phyloP scores from a whole-genome alignment of 306 rosid genomes.

The Dicorynia guianensis region DNA sequence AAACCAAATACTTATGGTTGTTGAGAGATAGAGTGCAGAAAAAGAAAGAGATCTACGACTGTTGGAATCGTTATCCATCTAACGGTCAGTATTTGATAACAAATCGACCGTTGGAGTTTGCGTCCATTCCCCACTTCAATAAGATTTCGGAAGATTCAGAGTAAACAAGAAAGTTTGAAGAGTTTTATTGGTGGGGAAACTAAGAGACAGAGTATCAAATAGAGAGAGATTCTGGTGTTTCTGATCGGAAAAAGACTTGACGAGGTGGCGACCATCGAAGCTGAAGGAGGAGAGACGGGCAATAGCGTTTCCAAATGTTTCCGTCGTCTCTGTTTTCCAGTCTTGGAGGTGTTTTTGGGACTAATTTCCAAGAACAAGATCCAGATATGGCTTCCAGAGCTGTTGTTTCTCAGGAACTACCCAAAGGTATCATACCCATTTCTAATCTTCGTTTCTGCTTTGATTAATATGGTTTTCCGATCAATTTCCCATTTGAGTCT shows the following conservation, averaged over 20 bases:
- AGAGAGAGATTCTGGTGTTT: not conserved
- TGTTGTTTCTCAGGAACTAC: no score
- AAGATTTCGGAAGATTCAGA: not conserved
- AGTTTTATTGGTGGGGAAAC: not conserved
- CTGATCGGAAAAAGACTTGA: not conserved
- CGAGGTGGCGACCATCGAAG: slow-evolving; percentile 69
- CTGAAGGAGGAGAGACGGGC: slow-evolving; percentile 60
- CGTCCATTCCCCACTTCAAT: not conserved
- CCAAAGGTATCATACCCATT: not conserved
- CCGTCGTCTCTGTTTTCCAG: slow-evolving; percentile 60
- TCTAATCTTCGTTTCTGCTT: not conserved
- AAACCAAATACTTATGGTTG: no score
- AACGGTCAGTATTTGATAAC: slow-evolving; percentile 12
- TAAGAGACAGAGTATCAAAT: not conserved
- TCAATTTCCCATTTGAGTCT: no score
- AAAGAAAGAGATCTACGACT: not conserved
- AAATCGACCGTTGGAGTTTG: slow-evolving; percentile 47
- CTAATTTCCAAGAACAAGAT: no score
- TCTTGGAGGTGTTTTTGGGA: no score
- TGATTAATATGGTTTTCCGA: no score
- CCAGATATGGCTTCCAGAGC: no score
- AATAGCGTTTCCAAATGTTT: slow-evolving; percentile 73
- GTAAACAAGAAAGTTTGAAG: not conserved
- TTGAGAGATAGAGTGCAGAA: not conserved
- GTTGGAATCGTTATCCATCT: slow-evolving; percentile 34